Base-by-base conservation (phyloP, 345 rosid genomes). In the Passiflora organensis region DNA sequence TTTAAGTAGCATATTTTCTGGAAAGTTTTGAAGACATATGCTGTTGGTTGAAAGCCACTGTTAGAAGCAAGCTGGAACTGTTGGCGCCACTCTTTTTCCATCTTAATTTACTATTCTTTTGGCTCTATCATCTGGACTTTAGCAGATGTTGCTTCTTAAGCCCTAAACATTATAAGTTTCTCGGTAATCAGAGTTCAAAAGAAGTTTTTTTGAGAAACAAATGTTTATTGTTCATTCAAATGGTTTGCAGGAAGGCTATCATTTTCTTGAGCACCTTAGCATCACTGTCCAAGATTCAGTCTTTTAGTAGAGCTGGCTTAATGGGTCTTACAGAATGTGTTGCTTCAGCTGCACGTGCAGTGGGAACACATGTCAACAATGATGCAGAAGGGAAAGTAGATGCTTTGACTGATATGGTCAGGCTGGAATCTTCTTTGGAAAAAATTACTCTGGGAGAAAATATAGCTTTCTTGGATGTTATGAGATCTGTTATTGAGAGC, bases 281-380 rank as follows among this genome's bases (percentile, higher is more conserved):
- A 64, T 82, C 88, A 50, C 67, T 72, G 53, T 82, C 85, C 48
- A 91, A 80, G 77, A 81, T 66, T 52, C 83, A 69, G 55, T 75
- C 96, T 50, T 85, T 87, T 74, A 76, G 95, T 64, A 80, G 98
- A 79, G 87, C 87, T 60, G 98, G 98, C 69, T 78, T 91, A 51
- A 83, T 87, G 95, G 79, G 78, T 68, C 78, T 91, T 49, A 86
- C 75, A 41, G 89, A 78, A 69, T 87, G 96, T 65, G 79, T 87
- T 72, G 84, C 83, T 48, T 80, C 96, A 42, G 77, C 76, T 37
- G 82, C 89, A 62, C 13, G 56, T 66, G 74, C 78, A 45, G 71
- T 76, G 53, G 71, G 66, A 55, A 64, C 54, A 32, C 50, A 56
- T 34, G 41, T 45, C 38, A 43, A 38, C 25, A 64, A 46, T 63